Conservation (phyloP, 2,329 filamentous ascomycete genomes). For the Trichoderma breve region DNA sequence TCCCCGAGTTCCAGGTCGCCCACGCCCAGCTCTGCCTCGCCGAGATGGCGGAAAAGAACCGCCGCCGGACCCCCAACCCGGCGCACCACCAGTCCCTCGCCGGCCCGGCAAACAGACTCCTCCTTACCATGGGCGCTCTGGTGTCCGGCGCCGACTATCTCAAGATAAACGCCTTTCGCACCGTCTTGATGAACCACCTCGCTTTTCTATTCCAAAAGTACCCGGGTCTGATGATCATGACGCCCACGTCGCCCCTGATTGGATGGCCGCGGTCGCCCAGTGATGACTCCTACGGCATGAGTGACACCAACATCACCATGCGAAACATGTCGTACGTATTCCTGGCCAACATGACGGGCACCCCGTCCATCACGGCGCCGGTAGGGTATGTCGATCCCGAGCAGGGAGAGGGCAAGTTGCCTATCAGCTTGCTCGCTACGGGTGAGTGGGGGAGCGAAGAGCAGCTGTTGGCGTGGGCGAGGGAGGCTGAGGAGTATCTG, state of each 20-base stretch:
- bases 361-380: constrained; percentile 71
- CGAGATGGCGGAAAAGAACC: constrained; percentile 59
- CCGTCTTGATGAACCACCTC: constrained; percentile 75
- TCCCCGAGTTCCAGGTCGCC: constrained; percentile 70
- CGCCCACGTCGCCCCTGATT: constrained; percentile 71
- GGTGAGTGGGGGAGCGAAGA: constrained; percentile 68
- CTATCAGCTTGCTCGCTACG: constrained; percentile 62
- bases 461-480: constrained; percentile 58
- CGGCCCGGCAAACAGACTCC: constrained; percentile 65
- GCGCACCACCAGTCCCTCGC: constrained; percentile 54
- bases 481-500: constrained; percentile 56
- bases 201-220: constrained; percentile 66
- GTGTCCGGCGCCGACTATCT: constrained; percentile 69
- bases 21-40: constrained; percentile 75
- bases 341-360: constrained; percentile 78
- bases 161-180: constrained; percentile 69
- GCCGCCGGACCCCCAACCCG: constrained; percentile 42
- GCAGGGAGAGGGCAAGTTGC: constrained; percentile 57
- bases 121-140: constrained; percentile 63
- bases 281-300: constrained; percentile 68
- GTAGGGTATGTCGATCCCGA: constrained; percentile 66
- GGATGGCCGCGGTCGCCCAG: constrained; percentile 66
- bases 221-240: constrained; percentile 74
- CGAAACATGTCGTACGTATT: constrained; percentile 82
- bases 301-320: constrained; percentile 70